Conservation (phyloP, 1,139 yeast genomes). For the Meyerozyma sp. region DNA sequence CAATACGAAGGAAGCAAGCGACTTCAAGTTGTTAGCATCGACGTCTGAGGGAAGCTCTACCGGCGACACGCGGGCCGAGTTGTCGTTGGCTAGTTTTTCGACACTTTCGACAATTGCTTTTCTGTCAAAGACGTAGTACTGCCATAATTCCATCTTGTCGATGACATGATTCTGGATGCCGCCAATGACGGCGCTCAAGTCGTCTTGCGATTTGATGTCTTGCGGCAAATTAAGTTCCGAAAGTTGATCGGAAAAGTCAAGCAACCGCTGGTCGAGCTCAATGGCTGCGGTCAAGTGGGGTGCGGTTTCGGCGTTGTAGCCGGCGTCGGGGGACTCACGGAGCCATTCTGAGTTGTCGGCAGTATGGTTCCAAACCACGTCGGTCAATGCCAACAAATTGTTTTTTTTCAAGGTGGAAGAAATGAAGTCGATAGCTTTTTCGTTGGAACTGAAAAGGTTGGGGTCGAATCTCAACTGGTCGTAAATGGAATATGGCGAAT, state of each 20-base stretch:
- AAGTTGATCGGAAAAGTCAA: slow-evolving; percentile 58
- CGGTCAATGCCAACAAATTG: slow-evolving; percentile 73
- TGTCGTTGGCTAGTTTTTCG: slow-evolving; percentile 36
- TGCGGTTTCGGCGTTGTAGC: slow-evolving; percentile 80
- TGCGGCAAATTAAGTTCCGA: slow-evolving; percentile 57
- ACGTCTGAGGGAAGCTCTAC: slow-evolving; percentile 26
- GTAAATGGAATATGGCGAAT: slow-evolving; percentile 87
- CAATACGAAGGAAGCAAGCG: slow-evolving; percentile 49
- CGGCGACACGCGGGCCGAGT: slow-evolving; percentile 14
- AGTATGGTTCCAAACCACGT: slow-evolving; percentile 92
- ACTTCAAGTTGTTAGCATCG: slow-evolving; percentile 28
- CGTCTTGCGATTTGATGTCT: slow-evolving; percentile 41
- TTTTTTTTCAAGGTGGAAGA: slow-evolving; percentile 46
- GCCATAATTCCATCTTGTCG: slow-evolving; percentile 72
- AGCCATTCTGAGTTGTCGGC: slow-evolving; percentile 89
- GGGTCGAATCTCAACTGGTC: slow-evolving; percentile 83
- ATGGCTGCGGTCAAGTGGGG: slow-evolving; percentile 85
- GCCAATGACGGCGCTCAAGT: slow-evolving; percentile 54
- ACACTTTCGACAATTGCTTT: slow-evolving; percentile 26
- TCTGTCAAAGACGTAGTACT: slow-evolving; percentile 71
- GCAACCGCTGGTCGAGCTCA: slow-evolving; percentile 66
- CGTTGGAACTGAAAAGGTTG: slow-evolving; percentile 44
- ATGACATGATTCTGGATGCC: slow-evolving; percentile 68
- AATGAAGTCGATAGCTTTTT: slow-evolving; percentile 23
- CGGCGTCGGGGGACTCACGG: slow-evolving; percentile 80